These are phyloP conservation scores for Hanseniaspora valbyensis DNA, from an alignment of 805 yeast species.

Conservation along the genomic window DNA sequence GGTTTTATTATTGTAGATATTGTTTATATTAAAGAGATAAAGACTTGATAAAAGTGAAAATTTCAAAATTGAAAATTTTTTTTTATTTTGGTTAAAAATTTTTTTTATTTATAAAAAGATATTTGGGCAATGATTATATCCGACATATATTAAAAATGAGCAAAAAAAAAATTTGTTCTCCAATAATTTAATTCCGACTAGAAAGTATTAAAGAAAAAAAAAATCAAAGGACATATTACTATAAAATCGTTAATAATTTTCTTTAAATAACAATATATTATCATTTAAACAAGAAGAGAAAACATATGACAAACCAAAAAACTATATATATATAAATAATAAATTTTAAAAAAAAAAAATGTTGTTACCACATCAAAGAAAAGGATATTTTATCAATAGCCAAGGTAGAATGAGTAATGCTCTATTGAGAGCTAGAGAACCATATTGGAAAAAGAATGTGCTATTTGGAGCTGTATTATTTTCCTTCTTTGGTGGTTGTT, in stretches of 20 bases:
- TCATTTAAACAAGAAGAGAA: neutral
- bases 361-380: slow-evolving; percentile 15
- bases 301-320: neutral
- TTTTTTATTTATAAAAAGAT: too few relatives aligned
- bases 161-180: too few relatives aligned
- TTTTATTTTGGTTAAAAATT: too few relatives aligned
- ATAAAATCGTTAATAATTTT: too few relatives aligned
- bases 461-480: slow-evolving; percentile 47
- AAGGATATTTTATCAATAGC: slow-evolving; percentile 8
- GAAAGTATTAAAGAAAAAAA: neutral
- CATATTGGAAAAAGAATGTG: slow-evolving; percentile 71
- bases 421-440: slow-evolving; percentile 77
- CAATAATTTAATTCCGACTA: too few relatives aligned
- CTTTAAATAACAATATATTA: too few relatives aligned
- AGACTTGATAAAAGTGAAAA: too few relatives aligned
- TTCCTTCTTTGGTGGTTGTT: slow-evolving; percentile 61
- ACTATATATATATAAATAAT: neutral
- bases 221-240: neutral
- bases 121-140: too few relatives aligned
- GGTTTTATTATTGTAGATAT: too few relatives aligned
- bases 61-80: too few relatives aligned
- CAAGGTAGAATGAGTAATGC: slow-evolving; percentile 75
- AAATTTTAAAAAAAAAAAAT: neutral
- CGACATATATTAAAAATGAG: too few relatives aligned
- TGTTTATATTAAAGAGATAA: too few relatives aligned